These are phyloP conservation scores for Aspergillus puulaauensis DNA, from an alignment of 2,329 filamentous ascomycete species.

Conservation along the genomic window DNA sequence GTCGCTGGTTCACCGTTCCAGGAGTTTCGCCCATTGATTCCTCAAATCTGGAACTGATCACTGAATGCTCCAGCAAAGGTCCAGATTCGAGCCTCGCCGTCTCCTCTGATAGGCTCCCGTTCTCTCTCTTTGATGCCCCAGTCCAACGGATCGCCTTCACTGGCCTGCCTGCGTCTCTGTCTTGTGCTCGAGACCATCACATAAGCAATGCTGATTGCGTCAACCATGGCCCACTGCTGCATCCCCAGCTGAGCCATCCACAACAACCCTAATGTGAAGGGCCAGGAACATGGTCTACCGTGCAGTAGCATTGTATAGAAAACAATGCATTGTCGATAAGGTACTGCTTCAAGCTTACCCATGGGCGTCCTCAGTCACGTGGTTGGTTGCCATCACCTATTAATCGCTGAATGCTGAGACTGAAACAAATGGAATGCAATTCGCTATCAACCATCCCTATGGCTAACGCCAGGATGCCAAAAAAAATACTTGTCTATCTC, in stretches of 20 bases:
- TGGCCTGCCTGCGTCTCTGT: slow-evolving; percentile 12
- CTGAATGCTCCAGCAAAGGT: slow-evolving; percentile 10
- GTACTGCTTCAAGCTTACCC: not conserved
- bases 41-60: slow-evolving; percentile 1
- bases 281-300: too few species aligned
- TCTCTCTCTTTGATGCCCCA: slow-evolving; percentile 12
- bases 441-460: not conserved
- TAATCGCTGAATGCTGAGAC: not conserved
- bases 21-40: slow-evolving; percentile 2
- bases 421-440: not conserved
- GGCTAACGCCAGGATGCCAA: not conserved
- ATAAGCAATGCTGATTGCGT: slow-evolving; percentile 12
- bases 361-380: too few species aligned
- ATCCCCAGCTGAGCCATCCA: not conserved
- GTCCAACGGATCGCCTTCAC: slow-evolving; percentile 17
- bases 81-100: slow-evolving; percentile 10
- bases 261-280: not conserved
- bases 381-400: not conserved
- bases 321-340: too few species aligned
- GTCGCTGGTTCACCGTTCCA: not conserved
- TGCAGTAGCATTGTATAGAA: too few species aligned
- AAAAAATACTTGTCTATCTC: not conserved
- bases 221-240: slow-evolving; percentile 1
- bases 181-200: slow-evolving; percentile 10
- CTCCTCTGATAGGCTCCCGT: slow-evolving; percentile 19